phyloP scores from a whole-genome alignment of 2,329 filamentous ascomycete species.

The Botrytis fabae region DNA sequence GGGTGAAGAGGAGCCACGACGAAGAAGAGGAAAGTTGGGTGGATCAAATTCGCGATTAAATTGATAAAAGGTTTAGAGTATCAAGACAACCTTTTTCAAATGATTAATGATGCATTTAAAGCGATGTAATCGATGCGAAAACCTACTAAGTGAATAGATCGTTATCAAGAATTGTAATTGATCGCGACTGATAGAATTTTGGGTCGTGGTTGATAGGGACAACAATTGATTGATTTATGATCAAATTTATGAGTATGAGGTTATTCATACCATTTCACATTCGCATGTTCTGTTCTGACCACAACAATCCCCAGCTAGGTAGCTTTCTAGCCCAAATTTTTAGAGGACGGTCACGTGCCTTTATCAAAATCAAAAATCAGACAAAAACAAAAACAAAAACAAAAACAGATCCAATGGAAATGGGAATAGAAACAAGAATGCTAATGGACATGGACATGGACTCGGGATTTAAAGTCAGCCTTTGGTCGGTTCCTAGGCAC shows the following conservation, averaged over 20 bases:
- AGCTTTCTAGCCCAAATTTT: background rate
- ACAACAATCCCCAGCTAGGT: background rate
- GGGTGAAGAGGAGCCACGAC: constrained; percentile 57
- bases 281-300: background rate
- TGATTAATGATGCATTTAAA: constrained; percentile 10
- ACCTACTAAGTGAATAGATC: background rate
- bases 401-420: background rate
- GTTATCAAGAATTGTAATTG: background rate
- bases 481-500: background rate
- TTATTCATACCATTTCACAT: constrained; percentile 17
- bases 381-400: background rate
- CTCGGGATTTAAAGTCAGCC: background rate
- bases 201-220: background rate
- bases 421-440: no score
- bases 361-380: background rate
- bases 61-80: background rate
- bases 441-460: no score
- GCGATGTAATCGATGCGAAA: constrained; percentile 5
- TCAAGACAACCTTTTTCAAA: constrained; percentile 7
- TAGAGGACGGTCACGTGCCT: background rate
- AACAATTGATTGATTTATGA: constrained; percentile 13
- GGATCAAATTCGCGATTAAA: constrained; percentile 19
- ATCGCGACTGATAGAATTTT: background rate
- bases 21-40: constrained; percentile 24
- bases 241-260: constrained; percentile 9